These are phyloP conservation scores for Ambispora gerdemannii DNA, from an alignment of 192 early-diverging fungal genomes.

Conservation along the genomic window DNA sequence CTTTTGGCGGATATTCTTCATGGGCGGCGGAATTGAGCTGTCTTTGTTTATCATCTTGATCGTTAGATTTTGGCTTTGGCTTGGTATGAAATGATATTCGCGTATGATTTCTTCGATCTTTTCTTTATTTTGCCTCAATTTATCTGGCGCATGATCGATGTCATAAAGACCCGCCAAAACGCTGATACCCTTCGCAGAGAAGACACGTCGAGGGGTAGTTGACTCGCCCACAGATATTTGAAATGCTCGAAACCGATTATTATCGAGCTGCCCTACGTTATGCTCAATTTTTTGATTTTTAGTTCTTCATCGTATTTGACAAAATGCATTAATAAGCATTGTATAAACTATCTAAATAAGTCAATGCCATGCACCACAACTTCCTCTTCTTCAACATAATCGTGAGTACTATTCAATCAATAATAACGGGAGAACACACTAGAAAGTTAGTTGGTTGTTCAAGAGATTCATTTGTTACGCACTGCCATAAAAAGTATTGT, in stretches of 20 bases:
- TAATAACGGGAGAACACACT: too few species aligned
- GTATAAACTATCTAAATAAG: conserved; percentile 17
- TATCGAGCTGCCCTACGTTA: background rate
- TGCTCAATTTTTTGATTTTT: background rate
- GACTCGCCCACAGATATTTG: conserved; percentile 11
- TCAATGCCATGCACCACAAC: too few species aligned
- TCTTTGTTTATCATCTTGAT: background rate
- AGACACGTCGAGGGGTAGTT: background rate
- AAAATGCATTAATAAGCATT: conserved; percentile 11
- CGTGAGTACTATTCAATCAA: too few species aligned
- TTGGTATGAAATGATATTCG: background rate
- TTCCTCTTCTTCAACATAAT: too few species aligned
- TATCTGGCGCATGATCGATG: background rate
- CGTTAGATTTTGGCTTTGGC: background rate
- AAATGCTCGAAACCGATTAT: background rate
- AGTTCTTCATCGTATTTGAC: conserved; percentile 4
- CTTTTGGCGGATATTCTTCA: conserved; percentile 7
- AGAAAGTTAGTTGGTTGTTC: too few species aligned
- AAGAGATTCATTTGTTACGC: too few species aligned
- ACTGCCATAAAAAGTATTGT: too few species aligned
- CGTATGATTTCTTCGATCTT: background rate
- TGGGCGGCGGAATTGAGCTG: background rate
- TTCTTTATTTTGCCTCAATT: background rate
- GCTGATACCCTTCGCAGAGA: background rate
- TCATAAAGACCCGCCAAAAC: background rate